Conservation (phyloP, 78 protist species). For the slime mould (Dictyostelium discoideum) region dicty_2.7 NC_007091.3:4981501-4982000, state of each 20-base stretch:
- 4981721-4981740: slow-evolving; percentile 67
- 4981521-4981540: slow-evolving; percentile 96
- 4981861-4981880: neutral
- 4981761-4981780: slow-evolving; percentile 28
- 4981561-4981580: slow-evolving; percentile 70
- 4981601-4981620: slow-evolving; percentile 78
- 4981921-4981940: slow-evolving; percentile 46
- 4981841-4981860: neutral
- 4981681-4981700: slow-evolving; percentile 7
- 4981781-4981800: slow-evolving; percentile 51
- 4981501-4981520: slow-evolving; percentile 97
- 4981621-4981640: slow-evolving; percentile 56
- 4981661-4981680: slow-evolving; percentile 71
- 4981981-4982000: slow-evolving; percentile 1
- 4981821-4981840: slow-evolving; percentile 3
- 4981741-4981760: slow-evolving; percentile 62
- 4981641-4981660: slow-evolving; percentile 28
- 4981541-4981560: slow-evolving; percentile 84
- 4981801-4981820: slow-evolving; percentile 26
- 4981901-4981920: neutral
- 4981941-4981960: slow-evolving; percentile 54
- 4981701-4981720: slow-evolving; percentile 32
- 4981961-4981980: neutral
- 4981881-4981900: neutral
- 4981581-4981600: slow-evolving; percentile 96